Conservation (phyloP, 2,329 filamentous ascomycete genomes). For the Xylariomycetidae sp. region DNA sequence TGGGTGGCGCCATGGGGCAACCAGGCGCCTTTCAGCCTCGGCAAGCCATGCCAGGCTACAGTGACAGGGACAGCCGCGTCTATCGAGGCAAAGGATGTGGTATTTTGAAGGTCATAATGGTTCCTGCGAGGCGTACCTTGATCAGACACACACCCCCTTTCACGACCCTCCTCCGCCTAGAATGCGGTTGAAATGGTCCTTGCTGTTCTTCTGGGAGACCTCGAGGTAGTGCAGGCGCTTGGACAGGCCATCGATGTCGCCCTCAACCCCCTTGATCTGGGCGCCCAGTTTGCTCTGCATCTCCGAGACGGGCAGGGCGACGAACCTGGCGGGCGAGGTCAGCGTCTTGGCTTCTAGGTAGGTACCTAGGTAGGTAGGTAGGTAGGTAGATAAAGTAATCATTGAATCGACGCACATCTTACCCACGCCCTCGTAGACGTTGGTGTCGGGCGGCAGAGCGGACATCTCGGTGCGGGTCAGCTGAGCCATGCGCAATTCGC, state of each 20-base stretch:
- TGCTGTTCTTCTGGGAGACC: conserved; percentile 91
- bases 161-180: conserved; percentile 44
- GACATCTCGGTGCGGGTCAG: conserved; percentile 79
- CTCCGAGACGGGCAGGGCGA: conserved; percentile 64
- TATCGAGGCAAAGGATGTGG: too few species aligned
- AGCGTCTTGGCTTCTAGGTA: neutral
- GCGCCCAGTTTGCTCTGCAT: conserved; percentile 70
- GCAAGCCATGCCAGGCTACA: too few species aligned
- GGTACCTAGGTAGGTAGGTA: conserved; percentile 2
- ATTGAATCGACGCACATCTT: conserved; percentile 85
- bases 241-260: conserved; percentile 72
- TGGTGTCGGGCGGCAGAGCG: conserved; percentile 67
- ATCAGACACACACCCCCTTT: too few species aligned
- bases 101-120: too few species aligned
- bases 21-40: too few species aligned
- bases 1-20: too few species aligned
- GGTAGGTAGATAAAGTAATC: conserved; percentile 4
- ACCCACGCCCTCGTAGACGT: conserved; percentile 89
- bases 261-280: conserved; percentile 69
- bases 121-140: too few species aligned
- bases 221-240: conserved; percentile 92
- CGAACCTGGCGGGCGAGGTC: conserved; percentile 67
- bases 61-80: too few species aligned
- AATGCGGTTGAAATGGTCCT: conserved; percentile 85
- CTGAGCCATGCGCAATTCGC: conserved; percentile 82